These are phyloP conservation scores for Phyllostachys edulis DNA, from an alignment of 176 grass and related monocot genomes.

Conservation along the genomic window DNA sequence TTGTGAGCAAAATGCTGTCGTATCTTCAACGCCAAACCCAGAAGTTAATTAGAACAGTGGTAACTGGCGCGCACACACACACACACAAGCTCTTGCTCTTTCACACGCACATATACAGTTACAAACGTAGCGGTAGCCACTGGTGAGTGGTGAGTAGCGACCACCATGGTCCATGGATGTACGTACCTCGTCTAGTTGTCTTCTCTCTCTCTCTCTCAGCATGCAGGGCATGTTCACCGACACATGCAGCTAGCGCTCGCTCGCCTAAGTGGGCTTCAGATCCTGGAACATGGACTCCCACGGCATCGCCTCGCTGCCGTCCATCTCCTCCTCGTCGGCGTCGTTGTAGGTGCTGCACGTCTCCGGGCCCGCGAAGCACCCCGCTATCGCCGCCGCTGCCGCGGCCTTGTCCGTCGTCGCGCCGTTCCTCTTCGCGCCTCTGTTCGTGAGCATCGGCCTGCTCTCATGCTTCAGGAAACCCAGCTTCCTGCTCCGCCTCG, in stretches of 20 bases:
- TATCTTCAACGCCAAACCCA: neutral
- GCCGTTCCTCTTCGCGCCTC: neutral
- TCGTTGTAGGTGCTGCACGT: neutral
- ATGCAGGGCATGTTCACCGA: too few species aligned
- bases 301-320: conserved; percentile 42
- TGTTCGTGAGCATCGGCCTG: conserved; percentile 34
- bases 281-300: conserved; percentile 95
- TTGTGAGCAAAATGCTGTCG: neutral
- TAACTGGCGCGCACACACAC: neutral
- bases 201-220: neutral
- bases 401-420: neutral
- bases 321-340: neutral
- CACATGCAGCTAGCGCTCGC: neutral
- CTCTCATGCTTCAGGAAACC: neutral
- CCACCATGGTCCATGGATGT: neutral
- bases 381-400: neutral
- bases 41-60: neutral
- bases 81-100: neutral
- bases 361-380: conserved; percentile 22
- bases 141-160: neutral
- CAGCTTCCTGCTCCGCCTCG: neutral
- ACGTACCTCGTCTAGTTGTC: neutral
- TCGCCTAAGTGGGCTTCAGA: conserved; percentile 64
- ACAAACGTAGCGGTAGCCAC: neutral
- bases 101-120: neutral